Base-by-base conservation (phyloP, 148 eudicot species). In the Chenopodium quinoa region DNA sequence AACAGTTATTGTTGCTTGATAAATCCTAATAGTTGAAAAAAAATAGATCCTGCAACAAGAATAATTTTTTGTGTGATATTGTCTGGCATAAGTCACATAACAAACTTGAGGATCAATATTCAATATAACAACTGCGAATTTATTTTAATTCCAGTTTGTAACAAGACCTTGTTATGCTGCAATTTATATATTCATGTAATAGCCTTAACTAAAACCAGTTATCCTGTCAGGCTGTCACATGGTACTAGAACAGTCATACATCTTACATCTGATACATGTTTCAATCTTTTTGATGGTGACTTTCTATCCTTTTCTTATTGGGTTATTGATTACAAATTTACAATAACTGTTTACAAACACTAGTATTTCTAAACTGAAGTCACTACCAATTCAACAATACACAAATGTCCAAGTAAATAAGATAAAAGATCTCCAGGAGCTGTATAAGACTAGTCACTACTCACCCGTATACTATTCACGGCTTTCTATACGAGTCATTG, bases 161-260 rank as follows among this genome's bases (percentile, higher is more conserved):
- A 19, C 54, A 47, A 8, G 25, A 73, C 12, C 31, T 73, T 47
- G 0, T 73, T 73, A 27, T 72, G 52, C 54, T 72, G 20, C 22
- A 8, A 44, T 62, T 47, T 23, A 25, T 46, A 13, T 20, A 48
- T 44, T 46, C 70, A 63, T 66, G 71, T 80, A 46, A 46, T 75
- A 48, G 75, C 65, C 31, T 62, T 22, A 73, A 25, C 1, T 66
- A 48, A 50, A 10, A 63, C 31, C 46, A 46, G 65, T 58, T 75
- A 9, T 81, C 79, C 74, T 50, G 25, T 81, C 79, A 81, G 79
- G 75, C 74, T 50, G 25, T 81, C 79, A 81, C 83, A 81, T 81
- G 83, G 29, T 47, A 48, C 34, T 62, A 19, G 27, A 27, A 10
- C 13, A 65, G 19, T 22, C 54, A 7, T 19, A 71, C 44, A 40